These are phyloP conservation scores for Cyclotella kingstonii DNA, from an alignment of 108 stramenopile species.

Conservation along the genomic window DNA sequence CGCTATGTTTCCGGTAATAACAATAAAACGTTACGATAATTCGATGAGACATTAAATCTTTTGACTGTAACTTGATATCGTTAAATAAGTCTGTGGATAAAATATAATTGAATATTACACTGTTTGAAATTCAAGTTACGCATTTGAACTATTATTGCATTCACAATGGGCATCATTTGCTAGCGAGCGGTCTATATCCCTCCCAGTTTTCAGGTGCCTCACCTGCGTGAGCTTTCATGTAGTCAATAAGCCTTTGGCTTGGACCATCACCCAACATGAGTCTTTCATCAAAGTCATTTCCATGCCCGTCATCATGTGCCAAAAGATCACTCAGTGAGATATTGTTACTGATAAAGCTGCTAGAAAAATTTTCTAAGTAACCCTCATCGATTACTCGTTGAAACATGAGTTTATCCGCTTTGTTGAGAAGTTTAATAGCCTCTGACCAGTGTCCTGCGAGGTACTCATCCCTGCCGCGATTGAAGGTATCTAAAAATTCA, in stretches of 20 bases:
- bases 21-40: no score
- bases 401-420: slow-evolving; percentile 79
- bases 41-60: no score
- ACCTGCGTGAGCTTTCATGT: slow-evolving; percentile 62
- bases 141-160: no score
- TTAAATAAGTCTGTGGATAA: no score
- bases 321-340: slow-evolving; percentile 35
- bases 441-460: slow-evolving; percentile 70
- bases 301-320: slow-evolving; percentile 29
- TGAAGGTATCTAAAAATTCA: slow-evolving; percentile 69
- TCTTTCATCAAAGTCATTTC: slow-evolving; percentile 29
- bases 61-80: no score
- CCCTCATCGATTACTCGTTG: slow-evolving; percentile 63
- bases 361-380: slow-evolving; percentile 17
- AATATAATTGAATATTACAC: no score
- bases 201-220: slow-evolving; percentile 69
- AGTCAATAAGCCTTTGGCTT: slow-evolving; percentile 64
- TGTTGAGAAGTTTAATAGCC: slow-evolving; percentile 55
- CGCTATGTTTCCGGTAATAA: no score
- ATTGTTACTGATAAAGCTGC: background rate
- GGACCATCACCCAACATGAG: slow-evolving; percentile 81
- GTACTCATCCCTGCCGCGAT: slow-evolving; percentile 64
- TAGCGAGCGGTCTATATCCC: slow-evolving; percentile 77
- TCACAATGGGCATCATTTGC: slow-evolving; percentile 56
- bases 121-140: no score